These are phyloP conservation scores for Rhizopogon roseolus DNA, from an alignment of 768 basidiomycete species.

Conservation along the genomic window DNA sequence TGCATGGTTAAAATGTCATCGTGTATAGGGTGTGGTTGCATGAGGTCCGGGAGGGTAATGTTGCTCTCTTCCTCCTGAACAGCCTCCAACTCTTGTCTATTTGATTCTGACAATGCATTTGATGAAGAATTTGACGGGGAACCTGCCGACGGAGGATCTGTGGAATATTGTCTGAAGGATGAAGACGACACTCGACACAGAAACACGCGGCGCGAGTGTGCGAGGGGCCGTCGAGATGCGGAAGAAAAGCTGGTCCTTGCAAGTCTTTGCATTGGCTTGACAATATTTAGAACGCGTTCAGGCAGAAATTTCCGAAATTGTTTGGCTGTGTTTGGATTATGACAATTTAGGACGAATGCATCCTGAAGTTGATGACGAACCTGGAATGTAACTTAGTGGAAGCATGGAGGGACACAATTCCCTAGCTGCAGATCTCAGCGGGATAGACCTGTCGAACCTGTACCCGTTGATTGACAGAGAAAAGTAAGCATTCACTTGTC, in stretches of 20 bases:
- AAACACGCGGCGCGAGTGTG: conserved; percentile 1
- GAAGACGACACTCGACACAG: not conserved
- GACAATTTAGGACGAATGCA: conserved; percentile 11
- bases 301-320: conserved; percentile 11
- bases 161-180: conserved; percentile 12
- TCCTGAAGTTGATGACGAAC: not conserved
- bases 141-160: conserved; percentile 1
- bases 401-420: conserved; percentile 26
- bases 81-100: not conserved
- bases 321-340: conserved; percentile 12
- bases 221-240: conserved; percentile 8
- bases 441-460: conserved; percentile 49
- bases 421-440: conserved; percentile 39
- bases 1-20: conserved; percentile 55
- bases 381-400: too few species aligned
- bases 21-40: conserved; percentile 55
- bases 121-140: not conserved
- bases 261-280: conserved; percentile 22
- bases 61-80: conserved; percentile 2
- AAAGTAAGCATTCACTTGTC: conserved; percentile 41
- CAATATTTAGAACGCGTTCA: not conserved
- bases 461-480: conserved; percentile 60
- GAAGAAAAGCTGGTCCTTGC: conserved; percentile 8
- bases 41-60: conserved; percentile 49
- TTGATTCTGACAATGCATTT: not conserved